Percentiles rank a stretch among this genome's conserved stretches.
These are phyloP conservation scores for Lumnitzera racemosa DNA, from an alignment of 345 rosid genomes.

Conservation along the genomic window DNA sequence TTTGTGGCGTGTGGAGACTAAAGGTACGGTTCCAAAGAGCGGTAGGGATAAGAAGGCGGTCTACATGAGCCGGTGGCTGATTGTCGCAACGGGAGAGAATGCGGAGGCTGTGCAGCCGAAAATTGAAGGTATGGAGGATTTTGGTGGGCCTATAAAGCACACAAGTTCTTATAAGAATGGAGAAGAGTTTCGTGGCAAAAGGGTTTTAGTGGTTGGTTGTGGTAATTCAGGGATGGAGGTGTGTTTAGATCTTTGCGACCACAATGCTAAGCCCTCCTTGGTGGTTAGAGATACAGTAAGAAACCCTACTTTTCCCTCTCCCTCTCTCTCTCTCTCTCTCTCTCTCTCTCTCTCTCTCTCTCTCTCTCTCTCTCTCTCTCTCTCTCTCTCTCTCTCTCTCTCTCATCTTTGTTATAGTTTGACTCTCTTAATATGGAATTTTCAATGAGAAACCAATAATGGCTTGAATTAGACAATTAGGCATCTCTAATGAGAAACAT, in stretches of 20 bases:
- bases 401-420: neutral
- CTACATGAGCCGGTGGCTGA: constrained; percentile 62
- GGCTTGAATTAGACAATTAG: no score
- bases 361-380: neutral
- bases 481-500: no score
- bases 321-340: neutral
- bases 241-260: constrained; percentile 86
- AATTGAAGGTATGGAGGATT: constrained; percentile 59
- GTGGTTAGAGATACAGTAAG: constrained; percentile 87
- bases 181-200: constrained; percentile 52
- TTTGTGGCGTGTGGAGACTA: constrained; percentile 52
- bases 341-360: no score
- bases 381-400: neutral
- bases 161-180: constrained; percentile 66
- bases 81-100: constrained; percentile 95
- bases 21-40: constrained; percentile 12
- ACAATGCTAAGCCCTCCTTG: constrained; percentile 66
- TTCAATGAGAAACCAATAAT: neutral
- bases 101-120: constrained; percentile 70
- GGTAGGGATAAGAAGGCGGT: constrained; percentile 25
- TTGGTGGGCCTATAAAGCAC: constrained; percentile 51
- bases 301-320: neutral
- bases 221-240: constrained; percentile 99
- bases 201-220: constrained; percentile 86
- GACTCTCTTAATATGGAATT: constrained; percentile 1